Evolutionary conservation across 805 yeast species (phyloP).

Genomic region (Kodamaea leandrae): DNA sequence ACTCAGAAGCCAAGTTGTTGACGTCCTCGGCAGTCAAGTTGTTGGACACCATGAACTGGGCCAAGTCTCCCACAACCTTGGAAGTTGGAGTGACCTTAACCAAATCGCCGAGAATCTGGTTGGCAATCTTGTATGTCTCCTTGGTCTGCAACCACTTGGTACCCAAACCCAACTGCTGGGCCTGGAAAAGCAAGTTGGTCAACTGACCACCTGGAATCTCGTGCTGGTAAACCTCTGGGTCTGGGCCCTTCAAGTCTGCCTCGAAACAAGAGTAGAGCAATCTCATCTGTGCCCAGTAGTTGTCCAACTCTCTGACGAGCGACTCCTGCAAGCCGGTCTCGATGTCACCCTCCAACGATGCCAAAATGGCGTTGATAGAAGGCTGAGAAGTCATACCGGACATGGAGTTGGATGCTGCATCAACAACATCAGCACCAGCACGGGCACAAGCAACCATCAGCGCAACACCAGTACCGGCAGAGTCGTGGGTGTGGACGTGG

Average conservation of each 20-base stretch:
- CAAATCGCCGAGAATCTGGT: slow-evolving; percentile 87
- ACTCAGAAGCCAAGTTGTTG: slow-evolving; percentile 76
- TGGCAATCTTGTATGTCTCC: slow-evolving; percentile 90
- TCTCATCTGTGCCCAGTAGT: slow-evolving; percentile 99
- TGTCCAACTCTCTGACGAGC: slow-evolving; percentile 78
- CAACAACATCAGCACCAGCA: slow-evolving; percentile 98
- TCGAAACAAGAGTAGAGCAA: slow-evolving; percentile 94
- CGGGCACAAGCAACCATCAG: slow-evolving; percentile 91
- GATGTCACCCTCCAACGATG: slow-evolving; percentile 85
- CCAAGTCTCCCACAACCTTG: slow-evolving; percentile 99
- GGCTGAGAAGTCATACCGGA: slow-evolving; percentile 99
- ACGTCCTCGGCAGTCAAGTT: slow-evolving; percentile 85
- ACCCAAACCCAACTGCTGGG: slow-evolving; percentile 97
- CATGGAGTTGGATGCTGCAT: slow-evolving; percentile 95
- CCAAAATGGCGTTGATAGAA: slow-evolving; percentile 86
- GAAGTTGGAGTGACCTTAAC: slow-evolving; percentile 99
- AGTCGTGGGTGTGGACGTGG: slow-evolving; percentile 98
- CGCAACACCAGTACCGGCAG: slow-evolving; percentile 99
- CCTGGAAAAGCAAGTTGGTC: slow-evolving; percentile 97
- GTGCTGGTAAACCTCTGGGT: slow-evolving; percentile 97
- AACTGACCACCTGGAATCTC: slow-evolving; percentile 99
- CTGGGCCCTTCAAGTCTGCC: slow-evolving; percentile 98
- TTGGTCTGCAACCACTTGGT: slow-evolving; percentile 96
- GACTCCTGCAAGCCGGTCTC: slow-evolving; percentile 67
- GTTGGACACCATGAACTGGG: slow-evolving; percentile 99